These are phyloP conservation scores for Rutstroemia sp. DNA, from an alignment of 2,329 filamentous ascomycete species.

Conservation along the genomic window DNA sequence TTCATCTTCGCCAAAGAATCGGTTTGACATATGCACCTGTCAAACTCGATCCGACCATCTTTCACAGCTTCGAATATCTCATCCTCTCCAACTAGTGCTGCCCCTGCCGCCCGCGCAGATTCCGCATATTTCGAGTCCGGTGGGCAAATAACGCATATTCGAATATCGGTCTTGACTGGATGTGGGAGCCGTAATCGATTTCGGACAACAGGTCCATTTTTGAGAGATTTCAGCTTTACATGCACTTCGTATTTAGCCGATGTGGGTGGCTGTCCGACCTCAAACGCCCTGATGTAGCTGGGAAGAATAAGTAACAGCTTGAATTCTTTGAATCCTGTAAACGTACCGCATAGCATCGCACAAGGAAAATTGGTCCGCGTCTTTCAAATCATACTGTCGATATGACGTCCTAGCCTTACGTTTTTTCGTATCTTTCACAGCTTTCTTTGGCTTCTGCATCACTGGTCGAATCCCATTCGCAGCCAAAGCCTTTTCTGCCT, in stretches of 20 bases:
- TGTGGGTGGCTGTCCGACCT: conserved; percentile 73
- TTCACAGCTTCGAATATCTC: conserved; percentile 73
- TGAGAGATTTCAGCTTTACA: conserved; percentile 73
- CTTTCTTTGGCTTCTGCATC: conserved; percentile 27
- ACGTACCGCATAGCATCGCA: conserved; percentile 86
- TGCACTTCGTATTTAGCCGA: conserved; percentile 82
- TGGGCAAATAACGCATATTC: conserved; percentile 87
- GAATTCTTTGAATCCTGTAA: neutral
- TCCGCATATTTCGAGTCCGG: conserved; percentile 67
- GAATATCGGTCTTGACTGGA: conserved; percentile 79
- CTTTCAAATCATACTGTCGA: conserved; percentile 30
- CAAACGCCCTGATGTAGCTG: conserved; percentile 84
- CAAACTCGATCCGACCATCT: conserved; percentile 72
- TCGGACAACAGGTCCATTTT: conserved; percentile 79
- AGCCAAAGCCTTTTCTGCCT: conserved; percentile 15
- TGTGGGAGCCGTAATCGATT: conserved; percentile 84
- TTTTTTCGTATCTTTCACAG: conserved; percentile 27
- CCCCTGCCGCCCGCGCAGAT: conserved; percentile 71
- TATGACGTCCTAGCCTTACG: conserved; percentile 29
- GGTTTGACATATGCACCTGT: conserved; percentile 78
- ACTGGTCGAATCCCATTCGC: conserved; percentile 5
- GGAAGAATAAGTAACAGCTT: conserved; percentile 6
- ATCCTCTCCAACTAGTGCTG: conserved; percentile 77
- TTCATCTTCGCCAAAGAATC: conserved; percentile 71
- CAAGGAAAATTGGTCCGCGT: conserved; percentile 62